Evolutionary conservation across 768 basidiomycete species (phyloP), one percentile per base, ranked within the genome.

Genomic region (Kwoniella sp.): DNA sequence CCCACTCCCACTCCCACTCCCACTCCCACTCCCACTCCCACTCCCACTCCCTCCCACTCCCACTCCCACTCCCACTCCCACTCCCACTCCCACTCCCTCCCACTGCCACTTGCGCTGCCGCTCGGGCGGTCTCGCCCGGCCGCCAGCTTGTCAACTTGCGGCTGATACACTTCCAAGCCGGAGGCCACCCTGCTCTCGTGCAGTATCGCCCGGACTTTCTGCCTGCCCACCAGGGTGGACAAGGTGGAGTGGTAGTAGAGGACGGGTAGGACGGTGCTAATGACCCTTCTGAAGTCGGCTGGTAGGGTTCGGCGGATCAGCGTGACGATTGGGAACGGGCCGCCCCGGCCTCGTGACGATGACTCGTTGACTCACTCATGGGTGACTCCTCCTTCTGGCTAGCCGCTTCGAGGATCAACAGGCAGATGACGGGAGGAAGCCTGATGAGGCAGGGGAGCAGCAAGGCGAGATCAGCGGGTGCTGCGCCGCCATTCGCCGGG

Each of bases 271-370:
- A 43, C 44, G 28, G 32, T 34, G 23, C 34, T 52, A 7, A 52
- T 52, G 34, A 52, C 44, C 38, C 50, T 22, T 41, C 48, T 38
- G 38, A 50, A 40, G 20, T 50, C 48, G 22, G 48, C 48, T 50
- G n/a, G n/a, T n/a, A n/a, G n/a, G n/a, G n/a, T n/a, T n/a, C n/a
- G n/a, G n/a, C n/a, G n/a, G n/a, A n/a, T n/a, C n/a, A n/a, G n/a
- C n/a, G n/a, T n/a, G n/a, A n/a, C n/a, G n/a, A n/a, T 39, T 14
- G 34, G 19, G 7, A 36, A 31, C 37, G 32, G 8, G 2, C n/a
- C 3, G 10, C 10, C 19, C 11, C 19, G 19, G 2, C 20, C 27
- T 44, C 12, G 15, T 6, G 5, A 15, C 19, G 34, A 36, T 6
- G 9, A 36, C 15, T 9, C 37, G 14, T 11, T 17, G 10, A 50